Evolutionary conservation across 345 rosid genomes (phyloP).

Genomic region (Murraya koenigii): DNA sequence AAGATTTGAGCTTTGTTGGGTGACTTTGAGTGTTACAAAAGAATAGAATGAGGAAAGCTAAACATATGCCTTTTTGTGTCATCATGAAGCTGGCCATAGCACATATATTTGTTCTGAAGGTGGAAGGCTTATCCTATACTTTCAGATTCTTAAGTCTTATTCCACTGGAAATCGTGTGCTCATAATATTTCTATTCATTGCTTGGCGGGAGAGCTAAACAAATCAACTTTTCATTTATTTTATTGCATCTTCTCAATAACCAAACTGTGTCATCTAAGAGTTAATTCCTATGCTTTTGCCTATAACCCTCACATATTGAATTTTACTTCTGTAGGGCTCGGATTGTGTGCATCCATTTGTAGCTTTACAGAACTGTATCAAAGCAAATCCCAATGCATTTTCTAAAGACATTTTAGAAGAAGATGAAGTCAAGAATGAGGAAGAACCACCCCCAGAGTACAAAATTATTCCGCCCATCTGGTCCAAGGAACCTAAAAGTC

Average conservation of each 20-base stretch:
- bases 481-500: slow-evolving; percentile 47
- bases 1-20: background rate
- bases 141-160: no score
- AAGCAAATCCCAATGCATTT: slow-evolving; percentile 72
- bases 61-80: background rate
- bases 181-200: background rate
- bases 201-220: background rate
- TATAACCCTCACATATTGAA: background rate
- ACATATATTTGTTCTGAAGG: no score
- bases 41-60: background rate
- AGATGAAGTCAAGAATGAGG: slow-evolving; percentile 39
- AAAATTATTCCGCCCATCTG: slow-evolving; percentile 65
- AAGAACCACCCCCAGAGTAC: slow-evolving; percentile 49
- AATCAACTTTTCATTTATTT: background rate
- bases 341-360: slow-evolving; percentile 82
- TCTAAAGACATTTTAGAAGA: slow-evolving; percentile 49
- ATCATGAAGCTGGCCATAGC: no score
- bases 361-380: slow-evolving; percentile 80
- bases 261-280: background rate
- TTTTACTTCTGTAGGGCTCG: slow-evolving; percentile 54
- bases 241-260: background rate
- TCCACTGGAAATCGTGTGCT: background rate
- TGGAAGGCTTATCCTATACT: no score
- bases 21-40: background rate
- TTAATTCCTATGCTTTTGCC: background rate